These are phyloP conservation scores for Fusarium cyanostomum DNA, from an alignment of 2,329 filamentous ascomycete species.

Conservation along the genomic window DNA sequence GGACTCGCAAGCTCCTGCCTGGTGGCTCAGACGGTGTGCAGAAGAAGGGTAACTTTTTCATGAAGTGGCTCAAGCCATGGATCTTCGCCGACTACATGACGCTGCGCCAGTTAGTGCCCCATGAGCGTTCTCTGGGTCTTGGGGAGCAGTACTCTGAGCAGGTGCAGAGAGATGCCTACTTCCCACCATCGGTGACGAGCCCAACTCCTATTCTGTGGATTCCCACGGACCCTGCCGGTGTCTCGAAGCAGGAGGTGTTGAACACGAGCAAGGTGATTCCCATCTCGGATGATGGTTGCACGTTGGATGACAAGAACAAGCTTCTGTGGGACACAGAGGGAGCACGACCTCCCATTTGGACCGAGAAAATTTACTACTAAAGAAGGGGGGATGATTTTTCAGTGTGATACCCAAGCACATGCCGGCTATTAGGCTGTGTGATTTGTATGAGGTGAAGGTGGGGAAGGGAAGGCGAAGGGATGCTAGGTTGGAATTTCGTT, in stretches of 20 bases:
- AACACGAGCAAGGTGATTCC: constrained; percentile 73
- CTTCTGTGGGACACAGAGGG: constrained; percentile 54
- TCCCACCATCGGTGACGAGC: constrained; percentile 72
- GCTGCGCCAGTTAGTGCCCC: constrained; percentile 76
- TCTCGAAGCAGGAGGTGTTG: constrained; percentile 75
- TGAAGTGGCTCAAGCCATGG: constrained; percentile 79
- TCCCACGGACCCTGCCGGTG: constrained; percentile 73
- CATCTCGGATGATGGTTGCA: constrained; percentile 77
- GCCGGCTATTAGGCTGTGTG: constrained; percentile 37
- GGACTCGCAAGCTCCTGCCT: constrained; percentile 36
- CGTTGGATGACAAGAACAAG: constrained; percentile 70
- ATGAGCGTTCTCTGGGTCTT: constrained; percentile 56
- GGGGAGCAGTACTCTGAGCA: constrained; percentile 69
- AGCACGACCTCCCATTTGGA: constrained; percentile 56
- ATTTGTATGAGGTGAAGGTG: constrained; percentile 9
- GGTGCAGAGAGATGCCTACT: constrained; percentile 74
- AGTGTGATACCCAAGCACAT: constrained; percentile 41
- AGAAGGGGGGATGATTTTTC: constrained; percentile 17
- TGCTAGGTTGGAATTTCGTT: neutral
- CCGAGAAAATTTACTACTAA: constrained; percentile 58
- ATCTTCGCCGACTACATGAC: constrained; percentile 75
- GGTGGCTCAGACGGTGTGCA: constrained; percentile 35
- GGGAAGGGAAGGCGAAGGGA: neutral
- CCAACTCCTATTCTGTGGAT: constrained; percentile 77
- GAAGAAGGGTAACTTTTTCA: constrained; percentile 63